Evolutionary conservation across 2,329 filamentous ascomycete species (phyloP).

Genomic region (Xylariomycetidae sp.): DNA sequence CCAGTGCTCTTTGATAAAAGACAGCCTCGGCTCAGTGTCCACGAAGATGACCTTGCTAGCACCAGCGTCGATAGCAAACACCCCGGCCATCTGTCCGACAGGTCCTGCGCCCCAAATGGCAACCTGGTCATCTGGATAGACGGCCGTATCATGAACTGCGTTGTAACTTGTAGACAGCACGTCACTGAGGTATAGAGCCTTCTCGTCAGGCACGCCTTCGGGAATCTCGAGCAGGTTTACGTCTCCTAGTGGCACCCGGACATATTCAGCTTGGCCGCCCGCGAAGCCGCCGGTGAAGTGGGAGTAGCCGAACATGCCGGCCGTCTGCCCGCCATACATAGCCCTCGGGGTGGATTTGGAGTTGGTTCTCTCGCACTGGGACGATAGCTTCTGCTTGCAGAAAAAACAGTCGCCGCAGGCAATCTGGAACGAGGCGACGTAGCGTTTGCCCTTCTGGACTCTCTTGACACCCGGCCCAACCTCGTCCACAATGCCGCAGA

Average conservation of each 20-base stretch:
- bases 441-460: slow-evolving; percentile 58
- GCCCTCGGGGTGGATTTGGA: slow-evolving; percentile 64
- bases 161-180: slow-evolving; percentile 78
- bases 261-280: slow-evolving; percentile 83
- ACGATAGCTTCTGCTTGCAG: slow-evolving; percentile 73
- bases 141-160: slow-evolving; percentile 74
- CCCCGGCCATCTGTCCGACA: slow-evolving; percentile 77
- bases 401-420: slow-evolving; percentile 69
- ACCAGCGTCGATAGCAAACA: slow-evolving; percentile 71
- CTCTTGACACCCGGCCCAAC: slow-evolving; percentile 52
- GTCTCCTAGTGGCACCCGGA: slow-evolving; percentile 74
- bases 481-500: slow-evolving; percentile 52
- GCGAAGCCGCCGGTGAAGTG: slow-evolving; percentile 85
- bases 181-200: slow-evolving; percentile 76
- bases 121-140: slow-evolving; percentile 72
- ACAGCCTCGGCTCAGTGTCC: slow-evolving; percentile 67
- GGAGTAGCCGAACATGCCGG: slow-evolving; percentile 69
- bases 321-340: slow-evolving; percentile 75
- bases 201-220: slow-evolving; percentile 77
- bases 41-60: slow-evolving; percentile 74
- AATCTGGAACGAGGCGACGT: slow-evolving; percentile 85
- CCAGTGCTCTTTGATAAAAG: slow-evolving; percentile 61
- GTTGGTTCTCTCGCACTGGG: slow-evolving; percentile 77
- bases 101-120: slow-evolving; percentile 84
- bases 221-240: slow-evolving; percentile 78